Percentiles rank a stretch among this genome's conserved stretches.
phyloP scores from a whole-genome alignment of 139 green algal genomes.

The Mesostigma viride region DNA sequence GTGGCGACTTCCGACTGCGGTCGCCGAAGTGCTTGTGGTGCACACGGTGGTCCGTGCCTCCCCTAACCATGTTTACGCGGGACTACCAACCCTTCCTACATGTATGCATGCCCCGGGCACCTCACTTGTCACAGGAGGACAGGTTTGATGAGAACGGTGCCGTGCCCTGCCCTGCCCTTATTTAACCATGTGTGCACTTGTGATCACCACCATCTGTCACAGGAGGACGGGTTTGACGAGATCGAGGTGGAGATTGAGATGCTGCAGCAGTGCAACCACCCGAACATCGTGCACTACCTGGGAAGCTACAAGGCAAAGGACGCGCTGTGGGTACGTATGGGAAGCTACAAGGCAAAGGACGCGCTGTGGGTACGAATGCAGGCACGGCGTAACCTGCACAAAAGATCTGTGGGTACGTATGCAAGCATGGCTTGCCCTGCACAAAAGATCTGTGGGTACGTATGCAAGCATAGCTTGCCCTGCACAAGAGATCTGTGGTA shows the following conservation, averaged over 20 bases:
- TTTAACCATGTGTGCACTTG: background rate
- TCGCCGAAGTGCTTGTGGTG: background rate
- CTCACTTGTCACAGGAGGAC: too few species aligned
- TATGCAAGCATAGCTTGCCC: too few species aligned
- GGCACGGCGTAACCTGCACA: too few species aligned
- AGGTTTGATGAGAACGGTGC: background rate
- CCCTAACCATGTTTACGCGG: background rate
- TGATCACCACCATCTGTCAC: background rate
- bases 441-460: too few species aligned
- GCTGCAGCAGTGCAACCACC: constrained; percentile 81
- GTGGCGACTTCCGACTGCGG: too few species aligned
- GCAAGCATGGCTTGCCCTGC: too few species aligned
- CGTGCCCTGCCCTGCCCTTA: background rate
- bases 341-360: constrained; percentile 21
- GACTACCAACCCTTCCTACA: too few species aligned
- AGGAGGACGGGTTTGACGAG: constrained; percentile 26
- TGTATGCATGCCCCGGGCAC: too few species aligned
- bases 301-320: constrained; percentile 29
- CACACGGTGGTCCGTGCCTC: background rate
- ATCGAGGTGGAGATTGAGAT: constrained; percentile 32
- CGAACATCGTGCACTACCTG: constrained; percentile 85
- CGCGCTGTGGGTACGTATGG: constrained; percentile 31
- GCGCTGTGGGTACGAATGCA: constrained; percentile 22
- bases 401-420: too few species aligned
- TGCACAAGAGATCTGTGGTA: too few species aligned